Percentiles rank a stretch among this genome's conserved stretches.
phyloP scores from a whole-genome alignment of 257 asterid genomes.

The Asclepias syriaca region DNA sequence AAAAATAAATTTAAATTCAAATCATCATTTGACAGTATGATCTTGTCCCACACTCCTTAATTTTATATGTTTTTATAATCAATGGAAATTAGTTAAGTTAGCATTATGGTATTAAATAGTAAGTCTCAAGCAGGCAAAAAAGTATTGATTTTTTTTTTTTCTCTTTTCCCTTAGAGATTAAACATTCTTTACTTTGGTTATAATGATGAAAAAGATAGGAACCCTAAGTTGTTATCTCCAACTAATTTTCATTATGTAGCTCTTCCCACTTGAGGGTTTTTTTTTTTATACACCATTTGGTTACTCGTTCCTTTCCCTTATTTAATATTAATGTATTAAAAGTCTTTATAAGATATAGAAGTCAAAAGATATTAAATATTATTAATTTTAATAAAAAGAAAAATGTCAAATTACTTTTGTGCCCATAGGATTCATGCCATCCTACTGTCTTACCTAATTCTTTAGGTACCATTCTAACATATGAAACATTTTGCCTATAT shows the following conservation, averaged over 20 bases:
- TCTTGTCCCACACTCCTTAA: constrained; percentile 18
- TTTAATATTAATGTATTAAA: too few species aligned
- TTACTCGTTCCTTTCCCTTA: not conserved
- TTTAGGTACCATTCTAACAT: not conserved
- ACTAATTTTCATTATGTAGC: constrained; percentile 22
- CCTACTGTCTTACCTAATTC: not conserved
- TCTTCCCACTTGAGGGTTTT: not conserved
- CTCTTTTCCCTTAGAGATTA: constrained; percentile 5
- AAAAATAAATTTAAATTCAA: constrained; percentile 24
- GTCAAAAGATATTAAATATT: not conserved
- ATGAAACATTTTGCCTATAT: not conserved
- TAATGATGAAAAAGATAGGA: constrained; percentile 41
- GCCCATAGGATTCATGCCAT: not conserved
- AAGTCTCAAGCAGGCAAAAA: constrained; percentile 10
- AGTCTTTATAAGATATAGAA: too few species aligned
- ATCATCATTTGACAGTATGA: constrained; percentile 32
- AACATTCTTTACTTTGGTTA: constrained; percentile 30
- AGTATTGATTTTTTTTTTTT: not conserved
- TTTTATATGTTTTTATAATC: not conserved
- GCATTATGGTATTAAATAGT: constrained; percentile 16
- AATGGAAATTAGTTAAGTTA: constrained; percentile 5
- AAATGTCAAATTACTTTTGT: not conserved
- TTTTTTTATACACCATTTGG: not conserved
- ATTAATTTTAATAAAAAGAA: not conserved
- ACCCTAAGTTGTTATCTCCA: constrained; percentile 40